Base-by-base conservation (phyloP, 2,329 filamentous ascomycete genomes). In the Podosphaera leucotricha region DNA sequence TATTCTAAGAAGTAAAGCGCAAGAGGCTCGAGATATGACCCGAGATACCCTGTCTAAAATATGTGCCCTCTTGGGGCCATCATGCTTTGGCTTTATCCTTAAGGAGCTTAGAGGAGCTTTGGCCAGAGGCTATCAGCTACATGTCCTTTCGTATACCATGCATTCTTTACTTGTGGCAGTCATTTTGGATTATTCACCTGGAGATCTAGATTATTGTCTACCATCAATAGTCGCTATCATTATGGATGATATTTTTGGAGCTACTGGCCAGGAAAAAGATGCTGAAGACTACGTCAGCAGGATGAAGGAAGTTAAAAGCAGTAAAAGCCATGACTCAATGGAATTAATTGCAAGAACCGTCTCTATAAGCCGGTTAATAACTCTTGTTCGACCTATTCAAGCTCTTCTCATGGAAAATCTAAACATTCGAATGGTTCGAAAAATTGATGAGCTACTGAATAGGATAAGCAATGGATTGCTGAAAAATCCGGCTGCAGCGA, bases 291-390 rank as follows among this genome's bases (percentile, higher is more conserved):
- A 98, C 59, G 78, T 80, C 45, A 93, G 77, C 58, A 81, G 87
- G 60, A 94, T 92, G 78, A 93, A 92, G 61, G 90, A 98, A 62
- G 79, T 98, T 46, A 95, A 93, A 65, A 90, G 82, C 60, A 94
- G 82, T 66, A 98, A 95, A 66, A 94, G 86, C 57, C 92, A 86
- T 55, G 92, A 98, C 57, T 92, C 90, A 0, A 92, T 95, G 77
- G 87, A 95, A 59, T 67, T 95, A 15, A 69, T 95, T 50, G 80
- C 90, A 21, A 82, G 78, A 55, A 85, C 77, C 41, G 77, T 83
- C 1, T 87, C 85, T 1, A 67, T 94, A 20, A 66, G 63, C 43
- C 74, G 77, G 46, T 68, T 95, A 5, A 75, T 78, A 41, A 72
- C 78, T 42, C 71, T 98, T 3, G 69, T 94, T 43, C 69, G 69